Evolutionary conservation across 2,329 filamentous ascomycete genomes (phyloP), one percentile per base, ranked within the genome.

Genomic region (Alternaria novae-zelandiae): DNA sequence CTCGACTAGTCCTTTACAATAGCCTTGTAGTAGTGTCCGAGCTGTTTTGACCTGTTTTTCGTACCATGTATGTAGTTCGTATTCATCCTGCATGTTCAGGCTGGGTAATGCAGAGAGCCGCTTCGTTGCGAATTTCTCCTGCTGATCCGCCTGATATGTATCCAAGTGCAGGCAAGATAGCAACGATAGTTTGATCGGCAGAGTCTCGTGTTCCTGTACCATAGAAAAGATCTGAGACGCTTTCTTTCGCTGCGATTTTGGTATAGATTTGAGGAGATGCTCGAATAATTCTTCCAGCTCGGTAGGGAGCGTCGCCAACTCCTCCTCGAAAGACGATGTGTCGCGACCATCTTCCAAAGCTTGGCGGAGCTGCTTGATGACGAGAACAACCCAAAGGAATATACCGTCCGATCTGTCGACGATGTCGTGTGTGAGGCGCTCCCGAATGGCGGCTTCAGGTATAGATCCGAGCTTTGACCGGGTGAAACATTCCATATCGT

Each of bases 371-470:
- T 41, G n/a, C 1, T 41, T 41, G 36, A 1, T 17, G 36, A 41
- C 36, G 4, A 41, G n/a, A 0, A 41, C 36, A 17, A 41, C 36
- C 36, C 36, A 41, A 8, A 41, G 1, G 3, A 41, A 41, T 1
- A 41, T 41, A 1, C 36, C 36, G 2, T 41, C n/a, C 0, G 36
- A 41, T 17, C 1, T 41, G 0, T 41, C 3, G 36, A 41, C 36
- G 1, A 41, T 41, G 0, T 41, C 36, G 2, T 0, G 0, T 11
- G 9, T 17, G 0, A 41, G 36, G 2, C 36, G n/a, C n/a, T n/a
- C n/a, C n/a, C n/a, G n/a, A n/a, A n/a, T n/a, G n/a, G n/a, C n/a
- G n/a, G n/a, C n/a, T n/a, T n/a, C n/a, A n/a, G n/a, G n/a, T n/a
- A n/a, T n/a, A n/a, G n/a, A n/a, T n/a, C n/a, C n/a, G n/a, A 41